These are phyloP conservation scores for Drechslerella dactyloides DNA, from an alignment of 2,329 filamentous ascomycete genomes.

Conservation along the genomic window DNA sequence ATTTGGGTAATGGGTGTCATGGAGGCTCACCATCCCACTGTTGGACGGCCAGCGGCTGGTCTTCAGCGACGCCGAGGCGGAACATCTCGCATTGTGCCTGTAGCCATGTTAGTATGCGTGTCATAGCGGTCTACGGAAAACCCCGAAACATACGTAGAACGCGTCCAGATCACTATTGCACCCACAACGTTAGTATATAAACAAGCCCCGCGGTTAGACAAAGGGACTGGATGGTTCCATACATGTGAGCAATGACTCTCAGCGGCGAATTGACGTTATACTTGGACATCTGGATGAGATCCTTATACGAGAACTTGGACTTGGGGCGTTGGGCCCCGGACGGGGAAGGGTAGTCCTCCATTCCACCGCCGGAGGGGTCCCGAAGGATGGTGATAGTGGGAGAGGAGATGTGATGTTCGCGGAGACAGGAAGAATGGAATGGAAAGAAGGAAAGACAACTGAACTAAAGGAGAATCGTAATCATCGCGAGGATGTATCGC, in stretches of 20 bases:
- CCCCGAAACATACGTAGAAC: slow-evolving; percentile 69
- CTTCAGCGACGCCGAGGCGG: slow-evolving; percentile 74
- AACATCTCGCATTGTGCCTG: slow-evolving; percentile 89
- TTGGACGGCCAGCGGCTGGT: slow-evolving; percentile 86
- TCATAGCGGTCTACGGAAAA: background rate
- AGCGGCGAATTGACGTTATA: slow-evolving; percentile 77
- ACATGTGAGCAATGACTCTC: slow-evolving; percentile 83
- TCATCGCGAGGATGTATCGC: slow-evolving; percentile 9
- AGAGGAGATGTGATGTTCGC: background rate
- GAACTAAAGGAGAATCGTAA: slow-evolving; percentile 7
- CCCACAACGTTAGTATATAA: slow-evolving; percentile 20
- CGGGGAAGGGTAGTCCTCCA: slow-evolving; percentile 43
- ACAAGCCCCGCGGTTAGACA: background rate
- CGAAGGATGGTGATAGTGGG: background rate
- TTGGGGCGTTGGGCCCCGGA: slow-evolving; percentile 43
- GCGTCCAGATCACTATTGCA: slow-evolving; percentile 78
- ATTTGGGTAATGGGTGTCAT: background rate
- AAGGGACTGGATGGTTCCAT: slow-evolving; percentile 11
- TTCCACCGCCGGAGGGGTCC: background rate
- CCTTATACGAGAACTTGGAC: slow-evolving; percentile 83
- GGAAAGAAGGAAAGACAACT: slow-evolving; percentile 6
- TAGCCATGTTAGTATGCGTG: slow-evolving; percentile 1
- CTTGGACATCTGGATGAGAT: slow-evolving; percentile 76
- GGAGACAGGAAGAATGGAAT: slow-evolving; percentile 9
- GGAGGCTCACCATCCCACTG: slow-evolving; percentile 70